Evolutionary conservation across 108 stramenopile species (phyloP).

Genomic region (Cyclotella baltica): DNA sequence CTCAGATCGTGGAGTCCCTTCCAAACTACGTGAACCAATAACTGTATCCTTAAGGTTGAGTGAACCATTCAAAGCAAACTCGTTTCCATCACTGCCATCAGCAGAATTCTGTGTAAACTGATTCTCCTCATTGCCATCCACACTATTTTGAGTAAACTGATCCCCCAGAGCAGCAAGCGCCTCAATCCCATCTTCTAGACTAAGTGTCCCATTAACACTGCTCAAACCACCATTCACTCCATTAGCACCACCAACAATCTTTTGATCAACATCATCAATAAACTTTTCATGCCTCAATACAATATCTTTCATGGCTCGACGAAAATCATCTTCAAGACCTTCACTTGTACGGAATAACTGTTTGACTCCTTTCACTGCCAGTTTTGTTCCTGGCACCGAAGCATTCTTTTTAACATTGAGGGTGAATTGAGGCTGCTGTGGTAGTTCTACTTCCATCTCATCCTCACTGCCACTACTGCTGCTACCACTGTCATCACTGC

Average conservation of each 20-base stretch:
- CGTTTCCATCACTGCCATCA: slow-evolving; percentile 11
- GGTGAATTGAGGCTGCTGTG: slow-evolving; percentile 60
- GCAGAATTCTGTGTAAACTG: slow-evolving; percentile 18
- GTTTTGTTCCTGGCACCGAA: slow-evolving; percentile 65
- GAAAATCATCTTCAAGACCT: slow-evolving; percentile 76
- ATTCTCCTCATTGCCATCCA: slow-evolving; percentile 10
- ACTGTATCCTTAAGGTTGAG: no score
- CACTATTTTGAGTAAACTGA: slow-evolving; percentile 51
- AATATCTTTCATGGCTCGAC: slow-evolving; percentile 74
- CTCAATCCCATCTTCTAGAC: slow-evolving; percentile 60
- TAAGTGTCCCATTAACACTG: slow-evolving; percentile 12
- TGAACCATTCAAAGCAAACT: slow-evolving; percentile 14
- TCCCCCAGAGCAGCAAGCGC: slow-evolving; percentile 62
- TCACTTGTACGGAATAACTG: slow-evolving; percentile 63
- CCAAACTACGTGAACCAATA: slow-evolving; percentile 4
- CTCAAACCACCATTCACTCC: background rate
- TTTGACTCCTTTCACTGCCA: slow-evolving; percentile 73
- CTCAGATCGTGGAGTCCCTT: background rate
- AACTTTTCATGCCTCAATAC: slow-evolving; percentile 37
- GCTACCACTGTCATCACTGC: slow-evolving; percentile 7
- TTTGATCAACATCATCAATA: slow-evolving; percentile 41
- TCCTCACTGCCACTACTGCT: slow-evolving; percentile 20
- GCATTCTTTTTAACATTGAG: slow-evolving; percentile 75
- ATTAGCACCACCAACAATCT: slow-evolving; percentile 12
- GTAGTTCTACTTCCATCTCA: background rate